A percentile compares a stretch with the other conserved stretches of the same genome.
phyloP scores from a whole-genome alignment of 2,329 filamentous ascomycete genomes.

The Metarhizium humberi region DNA sequence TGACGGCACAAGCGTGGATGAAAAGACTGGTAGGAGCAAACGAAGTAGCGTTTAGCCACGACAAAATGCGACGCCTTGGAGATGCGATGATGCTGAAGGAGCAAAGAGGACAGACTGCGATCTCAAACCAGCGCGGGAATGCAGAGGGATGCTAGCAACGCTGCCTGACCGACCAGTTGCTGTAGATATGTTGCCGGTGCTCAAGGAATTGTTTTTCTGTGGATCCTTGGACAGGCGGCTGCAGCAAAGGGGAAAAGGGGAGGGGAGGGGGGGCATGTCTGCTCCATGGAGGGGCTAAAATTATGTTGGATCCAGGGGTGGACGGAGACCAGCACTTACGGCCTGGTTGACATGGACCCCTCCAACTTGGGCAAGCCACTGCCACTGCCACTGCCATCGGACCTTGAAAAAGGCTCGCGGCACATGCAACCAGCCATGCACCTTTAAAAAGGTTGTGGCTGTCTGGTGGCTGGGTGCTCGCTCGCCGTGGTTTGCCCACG shows the following conservation, averaged over 20 bases:
- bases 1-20: conserved; percentile 3
- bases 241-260: conserved; percentile 15
- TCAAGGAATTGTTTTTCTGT: conserved; percentile 1
- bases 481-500: no score
- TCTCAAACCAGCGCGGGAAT: conserved; percentile 7
- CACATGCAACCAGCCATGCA: not conserved
- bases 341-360: no score
- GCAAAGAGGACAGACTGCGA: conserved; percentile 3
- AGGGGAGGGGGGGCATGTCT: conserved; percentile 22
- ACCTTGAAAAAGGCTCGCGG: not conserved
- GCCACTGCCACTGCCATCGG: not conserved
- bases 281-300: conserved; percentile 28
- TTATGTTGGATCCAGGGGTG: conserved; percentile 25
- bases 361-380: not conserved
- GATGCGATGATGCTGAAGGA: conserved; percentile 7
- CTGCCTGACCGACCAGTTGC: conserved; percentile 11
- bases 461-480: not conserved
- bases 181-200: conserved; percentile 16
- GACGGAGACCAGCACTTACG: not conserved
- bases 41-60: conserved; percentile 2
- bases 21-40: conserved; percentile 6
- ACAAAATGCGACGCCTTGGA: conserved; percentile 8
- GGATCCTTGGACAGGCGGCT: conserved; percentile 4
- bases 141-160: conserved; percentile 15
- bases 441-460: no score